Evolutionary conservation across 345 rosid genomes (phyloP).

Genomic region (Melaleuca quinquenervia): DNA sequence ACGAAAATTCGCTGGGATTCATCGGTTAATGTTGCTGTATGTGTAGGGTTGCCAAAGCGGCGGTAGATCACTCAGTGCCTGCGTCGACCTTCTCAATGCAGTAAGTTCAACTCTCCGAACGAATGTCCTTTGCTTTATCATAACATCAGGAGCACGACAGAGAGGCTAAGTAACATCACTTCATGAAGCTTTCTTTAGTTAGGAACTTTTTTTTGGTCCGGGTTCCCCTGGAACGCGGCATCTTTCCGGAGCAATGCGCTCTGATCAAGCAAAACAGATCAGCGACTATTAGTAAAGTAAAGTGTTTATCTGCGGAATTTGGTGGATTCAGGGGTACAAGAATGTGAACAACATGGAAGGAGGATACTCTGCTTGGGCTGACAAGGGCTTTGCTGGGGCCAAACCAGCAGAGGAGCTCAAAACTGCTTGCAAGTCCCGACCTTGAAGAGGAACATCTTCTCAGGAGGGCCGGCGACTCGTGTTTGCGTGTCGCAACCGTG

Average conservation of each 20-base stretch:
- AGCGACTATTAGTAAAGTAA: not conserved
- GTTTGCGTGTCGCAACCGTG: not conserved
- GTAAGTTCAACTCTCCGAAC: slow-evolving; percentile 4
- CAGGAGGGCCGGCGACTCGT: not conserved
- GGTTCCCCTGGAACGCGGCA: not conserved
- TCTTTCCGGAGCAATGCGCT: not conserved
- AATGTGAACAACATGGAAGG: slow-evolving; percentile 36
- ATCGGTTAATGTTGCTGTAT: not conserved
- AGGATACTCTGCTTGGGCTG: slow-evolving; percentile 46
- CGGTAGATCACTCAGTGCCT: slow-evolving; percentile 21
- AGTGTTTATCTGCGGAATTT: not conserved
- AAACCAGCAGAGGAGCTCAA: slow-evolving; percentile 34
- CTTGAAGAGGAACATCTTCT: not conserved
- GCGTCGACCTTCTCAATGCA: slow-evolving; percentile 27
- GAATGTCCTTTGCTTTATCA: not conserved
- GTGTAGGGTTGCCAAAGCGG: slow-evolving; percentile 22
- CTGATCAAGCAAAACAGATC: not conserved
- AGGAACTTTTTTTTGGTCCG: not conserved
- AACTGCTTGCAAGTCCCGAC: slow-evolving; percentile 31
- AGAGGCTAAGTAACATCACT: not conserved
- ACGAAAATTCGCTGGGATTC: too few species aligned
- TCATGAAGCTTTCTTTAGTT: not conserved
- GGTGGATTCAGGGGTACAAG: slow-evolving; percentile 20
- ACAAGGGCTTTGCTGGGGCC: slow-evolving; percentile 24
- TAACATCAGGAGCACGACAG: not conserved